These are phyloP conservation scores for Chenopodium quinoa DNA, from an alignment of 148 eudicot genomes.

Conservation along the genomic window DNA sequence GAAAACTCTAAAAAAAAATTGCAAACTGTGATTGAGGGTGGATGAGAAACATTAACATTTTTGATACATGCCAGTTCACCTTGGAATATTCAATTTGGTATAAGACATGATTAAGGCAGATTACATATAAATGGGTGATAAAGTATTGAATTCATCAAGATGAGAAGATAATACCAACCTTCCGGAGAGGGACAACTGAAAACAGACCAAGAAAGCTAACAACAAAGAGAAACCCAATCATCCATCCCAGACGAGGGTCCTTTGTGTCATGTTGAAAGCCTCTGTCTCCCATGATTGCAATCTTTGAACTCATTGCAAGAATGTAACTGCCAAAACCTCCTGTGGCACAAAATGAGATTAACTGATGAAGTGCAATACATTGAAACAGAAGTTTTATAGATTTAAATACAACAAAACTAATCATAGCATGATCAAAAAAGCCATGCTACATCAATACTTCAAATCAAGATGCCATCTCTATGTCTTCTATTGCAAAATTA, in stretches of 20 bases:
- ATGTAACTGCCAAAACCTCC: constrained; percentile 94
- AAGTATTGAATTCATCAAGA: background rate
- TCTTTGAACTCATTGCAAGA: constrained; percentile 66
- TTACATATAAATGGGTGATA: background rate
- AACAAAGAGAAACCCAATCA: constrained; percentile 78
- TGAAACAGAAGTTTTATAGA: background rate
- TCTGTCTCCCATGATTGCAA: constrained; percentile 56
- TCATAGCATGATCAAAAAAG: background rate
- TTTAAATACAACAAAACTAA: background rate
- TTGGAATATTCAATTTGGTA: background rate
- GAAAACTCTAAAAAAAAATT: no score
- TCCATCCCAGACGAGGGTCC: constrained; percentile 60
- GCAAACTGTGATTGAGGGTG: background rate
- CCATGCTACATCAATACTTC: background rate
- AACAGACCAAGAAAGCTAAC: constrained; percentile 90
- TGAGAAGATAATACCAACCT: constrained; percentile 38
- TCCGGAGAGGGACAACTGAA: constrained; percentile 79
- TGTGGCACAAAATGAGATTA: constrained; percentile 27
- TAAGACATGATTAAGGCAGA: background rate
- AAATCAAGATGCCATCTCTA: background rate
- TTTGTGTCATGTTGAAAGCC: constrained; percentile 42
- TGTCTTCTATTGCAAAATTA: background rate
- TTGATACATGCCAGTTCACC: background rate
- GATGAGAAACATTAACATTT: background rate
- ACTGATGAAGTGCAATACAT: background rate